Conservation (phyloP, 352 stramenopile species). For the Phytophthora idaei region DNA sequence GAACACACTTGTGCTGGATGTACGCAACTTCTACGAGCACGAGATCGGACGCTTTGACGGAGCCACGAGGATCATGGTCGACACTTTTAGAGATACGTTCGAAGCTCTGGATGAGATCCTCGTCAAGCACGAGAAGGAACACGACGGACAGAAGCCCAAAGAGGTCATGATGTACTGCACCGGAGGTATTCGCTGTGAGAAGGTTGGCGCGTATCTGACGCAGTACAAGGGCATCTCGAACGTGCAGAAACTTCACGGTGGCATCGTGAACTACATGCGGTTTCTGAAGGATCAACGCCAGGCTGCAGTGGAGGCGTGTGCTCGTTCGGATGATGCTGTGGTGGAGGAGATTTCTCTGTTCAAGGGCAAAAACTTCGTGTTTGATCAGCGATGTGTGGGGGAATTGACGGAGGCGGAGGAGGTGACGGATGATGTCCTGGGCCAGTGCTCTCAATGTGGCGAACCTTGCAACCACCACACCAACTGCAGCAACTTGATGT, state of each 20-base stretch:
- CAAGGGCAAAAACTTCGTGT: conserved; percentile 79
- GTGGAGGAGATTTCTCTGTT: conserved; percentile 35
- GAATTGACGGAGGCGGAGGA: conserved; percentile 43
- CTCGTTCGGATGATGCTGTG: conserved; percentile 8
- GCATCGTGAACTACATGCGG: conserved; percentile 66
- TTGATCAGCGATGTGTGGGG: conserved; percentile 72
- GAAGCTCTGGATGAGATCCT: conserved; percentile 57
- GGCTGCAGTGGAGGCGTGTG: conserved; percentile 8
- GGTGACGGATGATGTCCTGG: conserved; percentile 69
- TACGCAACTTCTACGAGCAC: conserved; percentile 69
- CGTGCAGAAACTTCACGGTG: conserved; percentile 60
- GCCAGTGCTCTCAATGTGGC: conserved; percentile 65
- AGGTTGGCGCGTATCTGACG: conserved; percentile 67
- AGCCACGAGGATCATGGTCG: conserved; percentile 65
- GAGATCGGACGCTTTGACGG: conserved; percentile 65
- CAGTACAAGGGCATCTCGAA: conserved; percentile 62
- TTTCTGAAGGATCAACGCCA: conserved; percentile 49
- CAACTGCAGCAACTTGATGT: conserved; percentile 70
- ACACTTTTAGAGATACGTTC: conserved; percentile 67
- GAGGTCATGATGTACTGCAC: conserved; percentile 77
- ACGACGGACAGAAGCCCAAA: conserved; percentile 44
- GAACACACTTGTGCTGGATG: conserved; percentile 49
- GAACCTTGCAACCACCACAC: conserved; percentile 54
- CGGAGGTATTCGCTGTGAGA: conserved; percentile 68
- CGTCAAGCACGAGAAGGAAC: conserved; percentile 35